These are phyloP conservation scores for Wallacemonas rigidus DNA, from an alignment of 208 protist genomes.

Conservation along the genomic window DNA sequence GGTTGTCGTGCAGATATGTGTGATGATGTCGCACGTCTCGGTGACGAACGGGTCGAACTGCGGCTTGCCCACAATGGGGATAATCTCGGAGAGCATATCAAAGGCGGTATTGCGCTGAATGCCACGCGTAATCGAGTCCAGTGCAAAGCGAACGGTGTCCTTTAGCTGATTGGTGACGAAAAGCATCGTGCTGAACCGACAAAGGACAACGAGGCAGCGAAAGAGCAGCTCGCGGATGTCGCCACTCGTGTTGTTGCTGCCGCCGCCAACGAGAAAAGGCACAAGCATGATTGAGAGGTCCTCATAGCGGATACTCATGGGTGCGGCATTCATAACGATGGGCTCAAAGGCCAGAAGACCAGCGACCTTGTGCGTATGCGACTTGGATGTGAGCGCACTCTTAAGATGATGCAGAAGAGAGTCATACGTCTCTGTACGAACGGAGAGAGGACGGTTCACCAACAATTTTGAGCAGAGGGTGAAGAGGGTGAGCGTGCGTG, in stretches of 20 bases:
- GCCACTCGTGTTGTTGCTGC: constrained; percentile 28
- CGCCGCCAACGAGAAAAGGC: constrained; percentile 64
- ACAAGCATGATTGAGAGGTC: constrained; percentile 74
- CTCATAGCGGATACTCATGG: constrained; percentile 57
- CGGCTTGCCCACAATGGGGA: constrained; percentile 59
- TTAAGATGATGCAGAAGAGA: constrained; percentile 67
- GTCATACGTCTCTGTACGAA: constrained; percentile 53
- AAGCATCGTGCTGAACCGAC: constrained; percentile 64
- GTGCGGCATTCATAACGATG: constrained; percentile 66
- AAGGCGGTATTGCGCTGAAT: constrained; percentile 63
- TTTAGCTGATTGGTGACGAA: constrained; percentile 80
- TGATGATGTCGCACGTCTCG: constrained; percentile 57
- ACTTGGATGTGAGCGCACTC: constrained; percentile 59
- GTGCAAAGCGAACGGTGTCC: constrained; percentile 70
- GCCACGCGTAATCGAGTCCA: constrained; percentile 57
- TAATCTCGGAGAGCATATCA: constrained; percentile 80
- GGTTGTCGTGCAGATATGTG: constrained; percentile 51
- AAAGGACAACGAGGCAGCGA: constrained; percentile 73
- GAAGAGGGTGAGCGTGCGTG: constrained; percentile 60
- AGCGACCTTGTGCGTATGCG: constrained; percentile 57
- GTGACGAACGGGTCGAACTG: constrained; percentile 69
- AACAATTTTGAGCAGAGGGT: constrained; percentile 71
- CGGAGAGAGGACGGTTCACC: constrained; percentile 43
- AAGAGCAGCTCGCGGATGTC: constrained; percentile 60
- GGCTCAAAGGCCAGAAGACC: constrained; percentile 85